Base-by-base conservation (phyloP, 2,329 filamentous ascomycete species). In the Neofusicoccum sp. region DNA sequence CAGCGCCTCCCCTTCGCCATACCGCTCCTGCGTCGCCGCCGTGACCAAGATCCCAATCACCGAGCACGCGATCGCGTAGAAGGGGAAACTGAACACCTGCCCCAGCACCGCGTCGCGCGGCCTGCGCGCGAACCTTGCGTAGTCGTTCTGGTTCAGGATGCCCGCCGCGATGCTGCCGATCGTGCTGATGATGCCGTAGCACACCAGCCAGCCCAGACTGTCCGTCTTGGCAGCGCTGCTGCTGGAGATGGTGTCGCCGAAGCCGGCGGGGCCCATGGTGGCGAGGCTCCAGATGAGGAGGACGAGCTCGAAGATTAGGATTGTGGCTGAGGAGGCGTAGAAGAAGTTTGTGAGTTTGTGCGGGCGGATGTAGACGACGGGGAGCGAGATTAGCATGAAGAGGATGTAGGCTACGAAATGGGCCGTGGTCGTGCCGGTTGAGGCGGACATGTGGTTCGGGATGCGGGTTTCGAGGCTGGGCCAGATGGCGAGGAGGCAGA, bases 291-390 rank as follows among this genome's bases (percentile, higher is more conserved):
- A 73, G 16, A 70, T 69, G 24, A 71, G 60, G 26, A 73, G 68
- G 2, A 61, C 63, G 16, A 71, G 58, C 36, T 70, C 65, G 7
- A 67, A 67, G 12, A 70, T 79, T 64, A 68, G 66, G 26, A 65
- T 68, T 4, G 70, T 75, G n/a, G 73, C 66, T 28, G 44, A 68
- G 1, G 66, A 67, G 34, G 65, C 66, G 38, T 70, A 66, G 36
- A 69, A 65, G 4, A 73, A 68, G 56, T 67, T 66, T 58, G 71
- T 74, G 28, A 77, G 76, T 49, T 73, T 70, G 12, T 60, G 58
- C 0, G 79, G 80, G 1, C 71, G 72, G 28, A 80, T 70, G 45
- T 74, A 78, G 9, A 82, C 70, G 20, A 82, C 71, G 1, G 77
- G 76, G 8, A 78, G 69, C 3, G 65, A 70, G 28, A 76, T 64